These are phyloP conservation scores for Tolypocladium sp. DNA, from an alignment of 2,329 filamentous ascomycete species.

Conservation along the genomic window DNA sequence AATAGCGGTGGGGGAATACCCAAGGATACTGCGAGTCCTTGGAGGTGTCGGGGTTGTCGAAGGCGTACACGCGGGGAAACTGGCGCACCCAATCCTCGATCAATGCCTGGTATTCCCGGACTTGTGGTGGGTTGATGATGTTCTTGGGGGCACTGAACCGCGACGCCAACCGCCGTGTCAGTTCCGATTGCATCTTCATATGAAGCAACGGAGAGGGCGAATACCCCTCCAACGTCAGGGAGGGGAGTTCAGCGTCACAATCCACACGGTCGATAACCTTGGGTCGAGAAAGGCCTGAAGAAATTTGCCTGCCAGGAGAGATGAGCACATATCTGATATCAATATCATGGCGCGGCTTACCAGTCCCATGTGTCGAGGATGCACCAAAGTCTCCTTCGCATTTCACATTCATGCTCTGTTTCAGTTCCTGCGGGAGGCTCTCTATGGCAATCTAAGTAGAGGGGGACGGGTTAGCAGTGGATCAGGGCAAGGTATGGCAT, in stretches of 20 bases:
- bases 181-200: conserved; percentile 19
- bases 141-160: conserved; percentile 16
- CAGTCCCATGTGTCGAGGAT: conserved; percentile 24
- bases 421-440: conserved; percentile 9
- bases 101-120: conserved; percentile 14
- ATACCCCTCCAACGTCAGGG: conserved; percentile 15
- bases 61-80: conserved; percentile 30
- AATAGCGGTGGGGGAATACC: conserved; percentile 35
- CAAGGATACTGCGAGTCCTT: conserved; percentile 29
- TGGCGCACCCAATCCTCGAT: conserved; percentile 30
- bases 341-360: conserved; percentile 8
- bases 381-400: conserved; percentile 21
- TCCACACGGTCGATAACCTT: conserved; percentile 20
- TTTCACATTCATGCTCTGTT: conserved; percentile 19
- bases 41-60: conserved; percentile 28
- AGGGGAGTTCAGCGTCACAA: conserved; percentile 15
- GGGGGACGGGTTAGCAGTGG: not conserved
- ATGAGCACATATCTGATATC: not conserved
- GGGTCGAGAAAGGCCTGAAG: conserved; percentile 19
- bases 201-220: conserved; percentile 17
- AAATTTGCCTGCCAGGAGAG: conserved; percentile 17
- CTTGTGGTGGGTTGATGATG: conserved; percentile 15
- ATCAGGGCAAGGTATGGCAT: not conserved
- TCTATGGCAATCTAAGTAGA: conserved; percentile 11
- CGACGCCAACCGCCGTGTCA: conserved; percentile 12